Evolutionary conservation across 805 yeast genomes (phyloP).

Genomic region (Kazachstania martiniae): DNA sequence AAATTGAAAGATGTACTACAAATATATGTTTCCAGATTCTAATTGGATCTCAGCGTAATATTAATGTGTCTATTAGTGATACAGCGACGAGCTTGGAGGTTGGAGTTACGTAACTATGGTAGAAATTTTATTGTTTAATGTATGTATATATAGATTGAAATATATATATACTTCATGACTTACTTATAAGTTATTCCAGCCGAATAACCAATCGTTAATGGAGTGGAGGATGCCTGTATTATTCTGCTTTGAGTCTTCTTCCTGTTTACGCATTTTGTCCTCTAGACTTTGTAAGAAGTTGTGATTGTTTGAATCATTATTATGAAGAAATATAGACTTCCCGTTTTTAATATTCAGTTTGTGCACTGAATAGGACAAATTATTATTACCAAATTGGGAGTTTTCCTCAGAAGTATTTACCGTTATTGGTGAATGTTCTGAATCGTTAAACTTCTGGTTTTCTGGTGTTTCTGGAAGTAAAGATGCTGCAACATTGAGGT

Average conservation of each 20-base stretch:
- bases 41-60: too few relatives aligned
- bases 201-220: constrained; percentile 41
- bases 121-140: too few relatives aligned
- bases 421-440: not conserved
- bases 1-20: too few relatives aligned
- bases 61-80: too few relatives aligned
- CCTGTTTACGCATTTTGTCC: constrained; percentile 20
- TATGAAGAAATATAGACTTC: constrained; percentile 30
- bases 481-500: not conserved
- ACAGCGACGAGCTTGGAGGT: too few relatives aligned
- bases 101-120: too few relatives aligned
- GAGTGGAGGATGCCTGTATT: constrained; percentile 16
- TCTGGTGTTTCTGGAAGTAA: not conserved
- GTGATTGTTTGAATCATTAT: constrained; percentile 14
- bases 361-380: constrained; percentile 10
- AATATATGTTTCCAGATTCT: too few relatives aligned
- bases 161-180: not conserved
- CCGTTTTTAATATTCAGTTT: constrained; percentile 34
- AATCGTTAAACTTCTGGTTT: too few relatives aligned
- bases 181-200: constrained; percentile 39
- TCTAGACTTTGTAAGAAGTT: constrained; percentile 22
- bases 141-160: not conserved
- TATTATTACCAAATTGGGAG: too few relatives aligned
- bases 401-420: not conserved
- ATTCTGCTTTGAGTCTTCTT: constrained; percentile 10